A percentile compares a stretch with the other conserved stretches of the same genome.
phyloP scores from a whole-genome alignment of 257 asterid species.

The Fraxinus cuspidata region DNA sequence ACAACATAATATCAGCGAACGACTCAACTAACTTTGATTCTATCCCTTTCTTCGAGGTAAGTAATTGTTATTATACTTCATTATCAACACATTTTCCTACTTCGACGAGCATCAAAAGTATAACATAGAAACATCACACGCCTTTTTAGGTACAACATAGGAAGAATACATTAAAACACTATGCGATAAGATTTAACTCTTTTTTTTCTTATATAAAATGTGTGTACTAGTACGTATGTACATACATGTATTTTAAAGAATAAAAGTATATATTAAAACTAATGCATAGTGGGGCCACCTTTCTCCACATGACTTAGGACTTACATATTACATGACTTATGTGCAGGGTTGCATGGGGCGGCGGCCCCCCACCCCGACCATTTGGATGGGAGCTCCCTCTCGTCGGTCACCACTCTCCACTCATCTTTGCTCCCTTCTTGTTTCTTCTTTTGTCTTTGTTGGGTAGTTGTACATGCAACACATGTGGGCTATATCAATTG shows the following conservation, averaged over 20 bases:
- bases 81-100: no score
- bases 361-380: conserved; percentile 28
- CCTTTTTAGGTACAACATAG: no score
- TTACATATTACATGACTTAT: not conserved
- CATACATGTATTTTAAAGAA: not conserved
- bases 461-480: conserved; percentile 6
- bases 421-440: conserved; percentile 27
- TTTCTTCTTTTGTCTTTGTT: conserved; percentile 29
- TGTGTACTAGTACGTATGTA: not conserved
- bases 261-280: not conserved
- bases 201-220: no score
- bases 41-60: no score
- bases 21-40: no score
- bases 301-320: conserved; percentile 6
- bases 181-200: not conserved
- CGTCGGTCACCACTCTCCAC: conserved; percentile 22
- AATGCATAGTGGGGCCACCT: conserved; percentile 26
- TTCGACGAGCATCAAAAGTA: no score
- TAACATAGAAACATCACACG: no score
- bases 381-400: conserved; percentile 33
- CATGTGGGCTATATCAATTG: conserved; percentile 19
- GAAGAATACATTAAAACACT: no score
- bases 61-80: no score
- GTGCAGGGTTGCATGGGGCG: not conserved
- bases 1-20: no score